phyloP scores from a whole-genome alignment of 257 asterid genomes.

The Marsdenia floribunda region DNA sequence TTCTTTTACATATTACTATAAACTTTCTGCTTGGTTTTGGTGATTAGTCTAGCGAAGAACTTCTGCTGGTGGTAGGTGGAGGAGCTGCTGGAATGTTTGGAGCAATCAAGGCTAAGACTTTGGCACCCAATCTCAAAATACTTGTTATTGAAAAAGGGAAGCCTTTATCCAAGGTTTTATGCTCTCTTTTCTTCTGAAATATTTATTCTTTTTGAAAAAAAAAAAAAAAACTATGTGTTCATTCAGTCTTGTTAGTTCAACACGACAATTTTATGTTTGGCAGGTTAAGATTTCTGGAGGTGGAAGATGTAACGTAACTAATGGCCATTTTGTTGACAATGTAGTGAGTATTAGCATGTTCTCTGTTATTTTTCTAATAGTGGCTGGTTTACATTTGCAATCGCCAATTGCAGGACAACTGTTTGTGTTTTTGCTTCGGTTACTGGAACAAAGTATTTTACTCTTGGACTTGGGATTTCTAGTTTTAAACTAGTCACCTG shows the following conservation, averaged over 20 bases:
- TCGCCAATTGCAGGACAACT: neutral
- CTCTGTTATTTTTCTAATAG: neutral
- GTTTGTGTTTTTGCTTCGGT: neutral
- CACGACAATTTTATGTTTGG: constrained; percentile 13
- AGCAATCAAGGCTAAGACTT: constrained; percentile 86
- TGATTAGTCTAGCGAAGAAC: constrained; percentile 53
- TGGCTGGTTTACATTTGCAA: neutral
- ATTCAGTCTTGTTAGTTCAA: neutral
- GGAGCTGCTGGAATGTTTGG: constrained; percentile 98
- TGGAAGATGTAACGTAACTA: constrained; percentile 94
- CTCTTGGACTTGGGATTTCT: neutral
- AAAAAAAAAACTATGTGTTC: neutral
- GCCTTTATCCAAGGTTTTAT: constrained; percentile 79
- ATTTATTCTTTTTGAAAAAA: neutral
- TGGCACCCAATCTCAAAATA: constrained; percentile 75
- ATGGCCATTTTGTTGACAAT: constrained; percentile 68
- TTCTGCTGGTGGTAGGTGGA: constrained; percentile 79
- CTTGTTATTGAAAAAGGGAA: constrained; percentile 77
- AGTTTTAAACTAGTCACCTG: neutral
- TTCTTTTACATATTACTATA: neutral
- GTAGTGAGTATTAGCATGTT: constrained; percentile 40
- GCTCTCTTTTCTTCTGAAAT: neutral
- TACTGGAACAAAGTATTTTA: neutral
- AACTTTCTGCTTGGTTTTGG: constrained; percentile 3
- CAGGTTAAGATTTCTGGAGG: constrained; percentile 98